Base-by-base conservation (phyloP, 306 rosid species). In the Arachis hypogaea region DNA sequence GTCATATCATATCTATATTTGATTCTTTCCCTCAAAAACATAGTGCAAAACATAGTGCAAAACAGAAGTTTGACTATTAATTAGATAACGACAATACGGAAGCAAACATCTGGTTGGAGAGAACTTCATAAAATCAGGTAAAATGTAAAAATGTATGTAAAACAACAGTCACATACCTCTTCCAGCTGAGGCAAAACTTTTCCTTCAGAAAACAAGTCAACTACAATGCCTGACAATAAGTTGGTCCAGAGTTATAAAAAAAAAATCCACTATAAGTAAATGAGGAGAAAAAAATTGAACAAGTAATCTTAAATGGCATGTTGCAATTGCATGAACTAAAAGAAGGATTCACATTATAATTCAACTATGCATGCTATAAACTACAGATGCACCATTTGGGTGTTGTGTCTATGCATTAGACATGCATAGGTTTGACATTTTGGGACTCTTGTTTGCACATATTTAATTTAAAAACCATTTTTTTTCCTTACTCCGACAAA, bases 151-250 rank as follows among this genome's bases (percentile, higher is more conserved):
- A 14, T 52, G 43, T 36, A 30, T 40, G 55, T 50, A 71, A 77
- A 14, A 72, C 68, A 76, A 59, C 30, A 68, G 52, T 45, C 64
- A 71, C 84, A 55, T 72, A 94, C 98, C 97, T 91, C 88, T 74
- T 89, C 73, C 82, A 94, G 81, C 77, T 89, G 96, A 60, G 93
- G 89, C 83, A 94, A 82, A 73, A 89, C 87, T 77, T 72, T 75
- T 80, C 97, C 98, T 72, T 83, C 79, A 36, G 97, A 80, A 82
- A 91, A 91, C 85, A 94, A 84, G 82, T 94, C 98, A 73, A 91
- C 84, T 29, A 88, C 66, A 78, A 94, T 85, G 73, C 97, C 97
- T 94, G 90, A 67, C 63, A 82, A 83, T 77, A 66, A 78, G 81
- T 77, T 82, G 76, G 85, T 33, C 72, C 54, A 33, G 18, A 76